phyloP scores from a whole-genome alignment of 768 basidiomycete species.

The Termitomyces sp. region DNA sequence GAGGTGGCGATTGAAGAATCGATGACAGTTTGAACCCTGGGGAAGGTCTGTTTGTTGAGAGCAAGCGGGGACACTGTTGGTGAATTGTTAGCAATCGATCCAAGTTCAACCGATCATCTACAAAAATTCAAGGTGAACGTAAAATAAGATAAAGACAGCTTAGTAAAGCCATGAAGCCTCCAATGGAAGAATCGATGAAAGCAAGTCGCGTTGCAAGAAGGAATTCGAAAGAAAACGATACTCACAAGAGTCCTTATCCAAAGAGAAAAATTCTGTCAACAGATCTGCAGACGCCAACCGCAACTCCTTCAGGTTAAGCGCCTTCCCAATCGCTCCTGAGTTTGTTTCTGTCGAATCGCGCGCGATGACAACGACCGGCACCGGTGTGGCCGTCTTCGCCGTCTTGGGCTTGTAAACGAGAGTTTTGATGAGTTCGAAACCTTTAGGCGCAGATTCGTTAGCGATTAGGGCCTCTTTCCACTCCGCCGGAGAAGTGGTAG shows the following conservation, averaged over 20 bases:
- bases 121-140: neutral
- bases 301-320: constrained; percentile 82
- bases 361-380: constrained; percentile 87
- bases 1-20: constrained; percentile 78
- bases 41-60: constrained; percentile 61
- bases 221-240: neutral
- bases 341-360: constrained; percentile 83
- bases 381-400: constrained; percentile 80
- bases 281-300: constrained; percentile 85
- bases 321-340: constrained; percentile 74
- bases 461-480: constrained; percentile 76
- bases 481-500: constrained; percentile 65
- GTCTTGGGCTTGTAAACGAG: constrained; percentile 97
- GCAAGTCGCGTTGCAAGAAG: neutral
- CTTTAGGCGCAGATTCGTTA: constrained; percentile 46
- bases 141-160: neutral
- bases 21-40: constrained; percentile 72
- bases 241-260: constrained; percentile 86
- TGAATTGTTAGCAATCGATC: constrained; percentile 21
- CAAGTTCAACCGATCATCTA: neutral
- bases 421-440: constrained; percentile 79
- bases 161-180: neutral
- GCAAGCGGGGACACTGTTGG: constrained; percentile 77
- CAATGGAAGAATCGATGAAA: neutral
- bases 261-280: constrained; percentile 77